Conservation (phyloP, 2,329 filamentous ascomycete species). For the Penicillium crustosum region DNA sequence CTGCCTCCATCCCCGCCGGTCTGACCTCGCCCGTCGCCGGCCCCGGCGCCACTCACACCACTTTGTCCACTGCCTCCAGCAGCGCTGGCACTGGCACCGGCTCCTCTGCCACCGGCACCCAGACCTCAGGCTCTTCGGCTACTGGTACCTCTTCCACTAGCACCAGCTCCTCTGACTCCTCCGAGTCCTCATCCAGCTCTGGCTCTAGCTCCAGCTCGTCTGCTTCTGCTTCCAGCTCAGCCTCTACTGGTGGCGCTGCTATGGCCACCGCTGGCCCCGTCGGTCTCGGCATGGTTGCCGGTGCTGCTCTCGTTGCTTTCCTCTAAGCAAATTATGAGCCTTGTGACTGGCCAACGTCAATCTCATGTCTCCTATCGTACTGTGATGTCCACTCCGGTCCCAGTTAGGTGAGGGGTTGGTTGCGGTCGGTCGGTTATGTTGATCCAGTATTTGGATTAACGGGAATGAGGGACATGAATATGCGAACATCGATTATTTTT, state of each 20-base stretch:
- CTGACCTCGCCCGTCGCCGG: conserved; percentile 32
- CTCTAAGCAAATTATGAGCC: conserved; percentile 32
- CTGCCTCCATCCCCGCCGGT: conserved; percentile 46
- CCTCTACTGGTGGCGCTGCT: conserved; percentile 35
- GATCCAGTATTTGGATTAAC: background rate
- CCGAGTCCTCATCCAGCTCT: conserved; percentile 3
- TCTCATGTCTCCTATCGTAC: background rate
- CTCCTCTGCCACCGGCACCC: conserved; percentile 13
- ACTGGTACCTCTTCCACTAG: conserved; percentile 14
- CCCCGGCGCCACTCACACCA: conserved; percentile 28
- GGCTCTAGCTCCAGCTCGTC: conserved; percentile 12
- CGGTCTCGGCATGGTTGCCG: conserved; percentile 42
- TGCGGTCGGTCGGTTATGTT: background rate
- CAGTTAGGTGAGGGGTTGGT: background rate
- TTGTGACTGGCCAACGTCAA: background rate
- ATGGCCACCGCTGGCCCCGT: conserved; percentile 40
- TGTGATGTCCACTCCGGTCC: background rate
- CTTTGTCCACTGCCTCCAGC: conserved; percentile 20
- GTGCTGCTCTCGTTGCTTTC: conserved; percentile 45
- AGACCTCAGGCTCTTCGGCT: conserved; percentile 22
- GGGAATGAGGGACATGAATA: conserved; percentile 24
- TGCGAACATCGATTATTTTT: conserved; percentile 15
- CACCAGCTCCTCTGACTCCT: conserved; percentile 4
- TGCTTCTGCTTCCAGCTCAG: conserved; percentile 16
- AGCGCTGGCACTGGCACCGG: conserved; percentile 20